Base-by-base conservation (phyloP, 2,329 filamentous ascomycete genomes). In the Trichoderma cornu-damae region DNA sequence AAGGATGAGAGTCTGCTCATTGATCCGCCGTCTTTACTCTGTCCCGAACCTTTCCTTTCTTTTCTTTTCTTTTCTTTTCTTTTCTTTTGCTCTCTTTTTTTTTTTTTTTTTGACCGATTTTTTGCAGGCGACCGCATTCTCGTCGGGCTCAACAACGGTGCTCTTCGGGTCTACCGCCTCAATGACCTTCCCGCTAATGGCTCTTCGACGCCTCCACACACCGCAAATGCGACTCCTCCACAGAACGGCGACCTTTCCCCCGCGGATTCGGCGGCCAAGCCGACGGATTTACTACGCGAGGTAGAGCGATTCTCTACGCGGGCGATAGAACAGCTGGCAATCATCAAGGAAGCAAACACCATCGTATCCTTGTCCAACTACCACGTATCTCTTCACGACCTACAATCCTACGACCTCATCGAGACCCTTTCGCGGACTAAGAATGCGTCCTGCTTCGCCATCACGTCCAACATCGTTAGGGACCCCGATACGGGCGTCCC, bases 401-500 rank as follows among this genome's bases (percentile, higher is more conserved):
- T 96, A 20, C 85, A 93, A 62, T 89, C 85, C 28, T 96, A 95
- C 72, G 81, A 88, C 62, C 79, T 92, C 58, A 83, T 93, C 67
- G 89, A 96, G 71, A 88, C 80, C 1, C 78, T 99, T 42, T 76
- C 84, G 51, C 87, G 87, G 69, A 96, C 92, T 11, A 94, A 89
- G 73, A 94, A 94, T 64, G 93, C 94, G 12, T 87, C 86, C 2
- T 86, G 87, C 42, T 97, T 99, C 71, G 91, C 93, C 1, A 90
- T 96, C 42, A 96, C 92, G 2, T 96, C 90, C 61, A 96, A 97
- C 71, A 95, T 97, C 56, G 88, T 96, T 64, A 93, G 94, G 70
- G 94, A 99, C 71, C 76, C 85, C 5, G 83, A 84, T 49, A 96
- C 90, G 0, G 89, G 89, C 22, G 92, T 99, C 49, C 92, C 91